A percentile compares a stretch with the other conserved stretches of the same genome.
Evolutionary conservation across 805 yeast genomes (phyloP).

Genomic region (Ogataea zsoltii): DNA sequence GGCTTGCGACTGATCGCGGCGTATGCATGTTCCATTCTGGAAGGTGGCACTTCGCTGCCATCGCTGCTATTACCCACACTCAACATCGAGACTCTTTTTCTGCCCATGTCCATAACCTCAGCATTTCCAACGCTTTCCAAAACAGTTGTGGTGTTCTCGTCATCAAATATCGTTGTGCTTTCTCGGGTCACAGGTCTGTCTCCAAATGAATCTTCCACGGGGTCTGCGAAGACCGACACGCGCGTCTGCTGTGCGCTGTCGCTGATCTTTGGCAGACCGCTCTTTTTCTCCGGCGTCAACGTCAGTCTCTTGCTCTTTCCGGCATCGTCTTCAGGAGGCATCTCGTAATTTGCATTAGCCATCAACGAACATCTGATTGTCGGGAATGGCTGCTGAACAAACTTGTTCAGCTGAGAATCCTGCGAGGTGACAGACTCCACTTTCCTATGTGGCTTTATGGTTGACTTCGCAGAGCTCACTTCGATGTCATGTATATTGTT

Average conservation of each 20-base stretch:
- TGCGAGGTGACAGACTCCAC: slow-evolving; percentile 28
- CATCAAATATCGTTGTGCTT: slow-evolving; percentile 23
- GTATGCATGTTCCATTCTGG: slow-evolving; percentile 1
- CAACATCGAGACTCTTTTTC: slow-evolving; percentile 3
- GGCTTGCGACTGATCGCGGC: slow-evolving; percentile 4
- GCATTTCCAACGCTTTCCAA: slow-evolving; percentile 11
- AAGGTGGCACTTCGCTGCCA: background rate
- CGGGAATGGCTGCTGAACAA: slow-evolving; percentile 21
- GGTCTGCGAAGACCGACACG: slow-evolving; percentile 31
- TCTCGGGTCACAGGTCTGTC: slow-evolving; percentile 12
- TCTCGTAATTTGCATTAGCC: slow-evolving; percentile 30
- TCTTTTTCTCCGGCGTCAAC: slow-evolving; percentile 30
- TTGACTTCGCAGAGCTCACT: slow-evolving; percentile 15
- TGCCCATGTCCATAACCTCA: background rate
- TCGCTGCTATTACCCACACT: slow-evolving; percentile 9
- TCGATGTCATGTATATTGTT: slow-evolving; percentile 2
- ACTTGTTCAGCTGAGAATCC: slow-evolving; percentile 23
- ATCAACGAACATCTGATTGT: slow-evolving; percentile 29
- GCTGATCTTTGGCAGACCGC: background rate
- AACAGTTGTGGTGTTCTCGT: slow-evolving; percentile 11
- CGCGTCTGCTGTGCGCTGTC: slow-evolving; percentile 5
- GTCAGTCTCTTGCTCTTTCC: slow-evolving; percentile 20
- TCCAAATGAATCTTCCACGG: slow-evolving; percentile 20
- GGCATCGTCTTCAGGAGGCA: slow-evolving; percentile 25
- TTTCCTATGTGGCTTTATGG: slow-evolving; percentile 30